A percentile compares a stretch with the other conserved stretches of the same genome.
Evolutionary conservation across 441 rosid genomes (phyloP).

Genomic region (Populus hybrid): DNA sequence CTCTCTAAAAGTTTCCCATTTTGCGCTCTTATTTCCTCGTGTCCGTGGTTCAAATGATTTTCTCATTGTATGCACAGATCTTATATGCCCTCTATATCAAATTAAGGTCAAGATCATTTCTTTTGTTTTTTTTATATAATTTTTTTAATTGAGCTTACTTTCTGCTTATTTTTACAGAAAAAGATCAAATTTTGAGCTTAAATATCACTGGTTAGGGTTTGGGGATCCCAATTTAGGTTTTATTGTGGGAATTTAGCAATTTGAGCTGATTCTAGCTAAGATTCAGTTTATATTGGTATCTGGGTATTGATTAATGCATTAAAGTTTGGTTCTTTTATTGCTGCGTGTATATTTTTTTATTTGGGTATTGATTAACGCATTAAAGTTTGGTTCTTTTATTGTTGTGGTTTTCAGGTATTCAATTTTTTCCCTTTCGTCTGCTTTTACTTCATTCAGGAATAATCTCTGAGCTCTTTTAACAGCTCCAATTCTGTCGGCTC

Average conservation of each 20-base stretch:
- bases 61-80: conserved; percentile 47
- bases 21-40: background rate
- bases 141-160: conserved; percentile 10
- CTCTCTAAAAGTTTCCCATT: conserved; percentile 11
- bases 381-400: background rate
- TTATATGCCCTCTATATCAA: conserved; percentile 32
- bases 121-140: background rate
- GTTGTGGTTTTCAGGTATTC: conserved; percentile 37
- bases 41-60: conserved; percentile 16
- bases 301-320: background rate
- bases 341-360: conserved; percentile 1
- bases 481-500: conserved; percentile 4
- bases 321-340: background rate
- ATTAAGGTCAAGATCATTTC: conserved; percentile 37
- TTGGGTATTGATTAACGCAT: background rate
- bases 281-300: conserved; percentile 2
- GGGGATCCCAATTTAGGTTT: conserved; percentile 10
- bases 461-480: conserved; percentile 22
- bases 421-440: conserved; percentile 28
- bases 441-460: conserved; percentile 40
- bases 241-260: background rate
- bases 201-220: conserved; percentile 6
- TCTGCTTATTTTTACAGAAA: conserved; percentile 5
- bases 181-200: background rate
- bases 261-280: conserved; percentile 9